Evolutionary conservation across 495 filamentous ascomycete species (phyloP), one percentile per base, ranked within the genome.

Genomic region (Sabuloglossum arenarium): DNA sequence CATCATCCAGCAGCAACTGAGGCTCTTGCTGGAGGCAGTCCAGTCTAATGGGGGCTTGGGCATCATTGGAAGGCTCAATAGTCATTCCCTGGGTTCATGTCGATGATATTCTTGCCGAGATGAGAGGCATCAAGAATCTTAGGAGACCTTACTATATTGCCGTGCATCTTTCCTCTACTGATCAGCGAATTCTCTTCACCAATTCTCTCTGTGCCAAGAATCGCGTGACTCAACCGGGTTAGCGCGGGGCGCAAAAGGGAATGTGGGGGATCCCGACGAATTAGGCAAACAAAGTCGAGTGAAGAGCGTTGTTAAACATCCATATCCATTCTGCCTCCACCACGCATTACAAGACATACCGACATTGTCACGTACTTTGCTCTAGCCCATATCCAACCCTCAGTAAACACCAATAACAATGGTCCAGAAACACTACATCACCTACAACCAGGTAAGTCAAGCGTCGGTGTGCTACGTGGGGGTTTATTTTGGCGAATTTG

Each of bases 351-450:
- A 16, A 16, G 34, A 39, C 34, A 16, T 39, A n/a, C n/a, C n/a
- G n/a, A n/a, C 34, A 16, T 39, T 39, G 34, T 39, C 34, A 39
- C 19, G 9, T 47, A n/a, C 24, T 47, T n/a, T 47, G 6, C 52
- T 54, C n/a, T 16, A 1, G 14, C 21, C 34, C 9, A 32, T 54
- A 54, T 0, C 29, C 9, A n/a, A 32, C 25, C 9, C 16, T 37
- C 14, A 8, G 14, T 10, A 10, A 10, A 34, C 27, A 2, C 24
- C 6, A 27, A 19, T n/a, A 32, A 81, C 66, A 8, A 94, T 95
- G 85, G 77, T 86, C 54, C 76, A 90, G 68, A 94, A 94, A 67
- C 68, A 88, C 64, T 96, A 94, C 70, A 81, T 95, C 67, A 93
- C 88, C 57, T 96, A 96, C 68, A 96, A 95, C 68, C 78, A 95